phyloP scores from a whole-genome alignment of 192 early-diverging fungal genomes.

The Coemansia sp. region DNA sequence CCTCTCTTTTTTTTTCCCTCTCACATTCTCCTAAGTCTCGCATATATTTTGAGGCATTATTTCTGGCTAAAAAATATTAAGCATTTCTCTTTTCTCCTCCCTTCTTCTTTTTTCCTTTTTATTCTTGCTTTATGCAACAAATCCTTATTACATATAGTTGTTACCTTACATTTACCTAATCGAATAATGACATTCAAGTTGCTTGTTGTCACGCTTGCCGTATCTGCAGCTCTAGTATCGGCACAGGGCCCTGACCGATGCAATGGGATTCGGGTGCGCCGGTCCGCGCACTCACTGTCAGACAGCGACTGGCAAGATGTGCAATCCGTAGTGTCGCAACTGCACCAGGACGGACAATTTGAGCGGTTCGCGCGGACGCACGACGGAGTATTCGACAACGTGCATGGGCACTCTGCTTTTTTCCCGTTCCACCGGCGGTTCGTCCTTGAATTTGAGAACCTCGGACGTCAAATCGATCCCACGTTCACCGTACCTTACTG shows the following conservation, averaged over 20 bases:
- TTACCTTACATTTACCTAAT: too few relatives aligned
- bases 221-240: neutral
- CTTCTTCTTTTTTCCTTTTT: neutral
- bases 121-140: neutral
- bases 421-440: constrained; percentile 58
- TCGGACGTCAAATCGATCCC: constrained; percentile 36
- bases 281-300: constrained; percentile 44
- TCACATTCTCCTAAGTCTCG: too few relatives aligned
- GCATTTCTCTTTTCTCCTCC: neutral
- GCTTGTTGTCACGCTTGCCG: constrained; percentile 6
- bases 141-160: neutral
- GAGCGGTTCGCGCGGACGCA: constrained; percentile 46
- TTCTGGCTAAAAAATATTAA: too few relatives aligned
- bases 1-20: too few relatives aligned
- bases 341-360: constrained; percentile 38
- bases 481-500: constrained; percentile 50
- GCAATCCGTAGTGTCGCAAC: constrained; percentile 18
- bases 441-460: constrained; percentile 52
- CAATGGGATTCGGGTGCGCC: constrained; percentile 21
- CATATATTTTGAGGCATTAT: constrained; percentile 3
- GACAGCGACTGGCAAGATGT: constrained; percentile 42
- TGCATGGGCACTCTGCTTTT: constrained; percentile 51
- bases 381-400: constrained; percentile 33
- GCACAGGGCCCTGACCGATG: constrained; percentile 26
- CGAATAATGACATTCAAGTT: neutral